Base-by-base conservation (phyloP, 1,284 basidiomycete species). In the Serendipita sp. region DNA sequence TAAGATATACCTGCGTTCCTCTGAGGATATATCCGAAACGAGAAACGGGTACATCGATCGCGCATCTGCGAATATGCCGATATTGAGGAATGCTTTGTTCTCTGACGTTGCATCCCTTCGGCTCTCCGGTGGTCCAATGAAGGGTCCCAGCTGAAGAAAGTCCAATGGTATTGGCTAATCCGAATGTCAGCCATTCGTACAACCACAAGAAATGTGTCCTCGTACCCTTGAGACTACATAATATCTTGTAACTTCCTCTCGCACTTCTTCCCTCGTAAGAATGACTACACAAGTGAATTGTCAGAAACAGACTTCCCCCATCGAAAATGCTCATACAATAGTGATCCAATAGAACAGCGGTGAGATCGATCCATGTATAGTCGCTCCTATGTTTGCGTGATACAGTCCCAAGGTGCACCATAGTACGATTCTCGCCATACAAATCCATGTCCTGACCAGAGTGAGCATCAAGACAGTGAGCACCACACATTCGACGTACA, bases 321-420 rank as follows among this genome's bases (percentile, higher is more conserved):
- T 47, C 1, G 22, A 64, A 34, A 15, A 8, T 1, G 61, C 13
- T 70, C 82, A 66, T 65, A 88, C 88, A 75, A 71, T 83, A 87
- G 69, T 89, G 87, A 69, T 91, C 88, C 42, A 91, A 69, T n/a
- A 91, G 70, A 4, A 81, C 82, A n/a, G 82, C 80, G 55, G 78
- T 76, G 45, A 85, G 73, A 62, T 90, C 87, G 47, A 71, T 75
- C 86, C 87, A 90, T 13, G 78, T 77, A 63, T 79, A 77, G 17
- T 88, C 87, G 0, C 77, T 76, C 61, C 79, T 77, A 63, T 74
- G 76, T 58, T 77, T 75, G 65, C 87, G 76, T 15, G 75, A 75
- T 15, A 88, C 73, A 4, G 78, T 74, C 3, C 85, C 83, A 3
- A 82, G 78, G 71, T 86, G 78, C 5, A 88, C 76, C 50, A 92